Conservation (phyloP, 2,329 filamentous ascomycete genomes). For the Coniosporium tulheliwenetii region DNA sequence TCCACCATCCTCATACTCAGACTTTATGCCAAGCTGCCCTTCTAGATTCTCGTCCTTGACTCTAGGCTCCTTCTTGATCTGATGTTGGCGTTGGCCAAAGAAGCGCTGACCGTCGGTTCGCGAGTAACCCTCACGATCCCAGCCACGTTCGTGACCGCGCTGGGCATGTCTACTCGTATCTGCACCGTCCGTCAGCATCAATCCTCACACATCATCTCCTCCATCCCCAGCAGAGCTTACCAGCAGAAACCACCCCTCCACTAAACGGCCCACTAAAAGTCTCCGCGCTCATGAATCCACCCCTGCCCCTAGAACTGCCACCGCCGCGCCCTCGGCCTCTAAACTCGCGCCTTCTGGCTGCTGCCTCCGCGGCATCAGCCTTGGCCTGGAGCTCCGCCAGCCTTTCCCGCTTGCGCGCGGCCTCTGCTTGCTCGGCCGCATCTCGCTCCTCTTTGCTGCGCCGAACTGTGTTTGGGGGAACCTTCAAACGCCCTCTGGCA, state of each 20-base stretch:
- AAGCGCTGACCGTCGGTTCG: conserved; percentile 3
- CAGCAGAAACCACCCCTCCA: conserved; percentile 10
- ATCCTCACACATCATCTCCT: conserved; percentile 1
- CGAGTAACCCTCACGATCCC: no score
- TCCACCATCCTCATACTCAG: conserved; percentile 19
- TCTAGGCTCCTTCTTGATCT: conserved; percentile 3
- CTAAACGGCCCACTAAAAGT: conserved; percentile 27
- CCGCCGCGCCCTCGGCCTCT: conserved; percentile 10
- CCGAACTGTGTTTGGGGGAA: conserved; percentile 23
- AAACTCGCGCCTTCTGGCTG: conserved; percentile 7
- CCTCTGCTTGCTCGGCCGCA: conserved; percentile 22
- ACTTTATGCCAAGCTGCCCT: conserved; percentile 8
- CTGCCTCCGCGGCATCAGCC: conserved; percentile 9
- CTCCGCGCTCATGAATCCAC: conserved; percentile 24
- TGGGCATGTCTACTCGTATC: not conserved
- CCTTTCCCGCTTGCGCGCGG: conserved; percentile 19
- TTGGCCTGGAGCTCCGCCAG: conserved; percentile 9
- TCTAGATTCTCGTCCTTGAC: conserved; percentile 13
- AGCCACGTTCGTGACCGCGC: not conserved
- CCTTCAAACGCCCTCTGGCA: not conserved
- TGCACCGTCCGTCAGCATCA: conserved; percentile 7
- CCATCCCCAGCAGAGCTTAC: conserved; percentile 3
- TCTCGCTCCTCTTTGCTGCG: conserved; percentile 28
- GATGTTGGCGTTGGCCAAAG: conserved; percentile 2
- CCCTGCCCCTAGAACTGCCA: conserved; percentile 16